Evolutionary conservation across 306 rosid genomes (phyloP).

Genomic region (Castanopsis chinensis): DNA sequence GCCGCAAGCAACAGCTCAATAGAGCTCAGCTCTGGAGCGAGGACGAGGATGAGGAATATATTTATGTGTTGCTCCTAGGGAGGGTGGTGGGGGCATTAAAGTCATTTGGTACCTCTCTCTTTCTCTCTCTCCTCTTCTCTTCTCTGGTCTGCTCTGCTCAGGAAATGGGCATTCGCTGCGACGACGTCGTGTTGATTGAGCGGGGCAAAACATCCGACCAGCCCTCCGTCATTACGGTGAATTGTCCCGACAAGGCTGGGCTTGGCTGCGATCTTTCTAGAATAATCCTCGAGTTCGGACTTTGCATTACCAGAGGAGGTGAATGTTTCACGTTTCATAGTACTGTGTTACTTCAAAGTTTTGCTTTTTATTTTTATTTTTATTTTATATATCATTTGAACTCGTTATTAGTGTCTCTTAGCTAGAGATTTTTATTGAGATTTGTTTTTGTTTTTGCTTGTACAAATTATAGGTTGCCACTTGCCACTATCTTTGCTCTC

Average conservation of each 20-base stretch:
- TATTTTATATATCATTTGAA: too few relatives aligned
- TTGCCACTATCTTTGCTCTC: too few relatives aligned
- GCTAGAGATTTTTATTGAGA: too few relatives aligned
- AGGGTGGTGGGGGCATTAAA: too few relatives aligned
- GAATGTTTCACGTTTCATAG: neutral
- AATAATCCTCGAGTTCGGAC: slow-evolving; percentile 68
- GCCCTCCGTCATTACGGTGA: slow-evolving; percentile 59
- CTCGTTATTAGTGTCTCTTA: too few relatives aligned
- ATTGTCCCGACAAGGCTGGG: slow-evolving; percentile 85
- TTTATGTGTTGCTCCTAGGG: too few relatives aligned
- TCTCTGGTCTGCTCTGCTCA: neutral
- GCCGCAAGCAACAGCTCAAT: slow-evolving; percentile 6
- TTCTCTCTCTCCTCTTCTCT: too few relatives aligned
- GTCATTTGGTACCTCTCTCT: too few relatives aligned
- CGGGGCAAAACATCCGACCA: slow-evolving; percentile 37
- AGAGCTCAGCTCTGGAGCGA: slow-evolving; percentile 28
- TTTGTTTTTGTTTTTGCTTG: too few relatives aligned
- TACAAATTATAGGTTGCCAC: too few relatives aligned
- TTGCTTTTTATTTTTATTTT: neutral
- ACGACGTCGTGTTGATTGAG: slow-evolving; percentile 63
- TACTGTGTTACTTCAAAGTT: neutral
- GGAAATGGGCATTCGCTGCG: slow-evolving; percentile 63
- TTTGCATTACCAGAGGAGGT: slow-evolving; percentile 67
- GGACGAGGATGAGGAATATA: too few relatives aligned
- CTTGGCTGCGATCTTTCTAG: slow-evolving; percentile 82